phyloP scores from a whole-genome alignment of 257 asterid genomes.

The Striga asiatica region DNA sequence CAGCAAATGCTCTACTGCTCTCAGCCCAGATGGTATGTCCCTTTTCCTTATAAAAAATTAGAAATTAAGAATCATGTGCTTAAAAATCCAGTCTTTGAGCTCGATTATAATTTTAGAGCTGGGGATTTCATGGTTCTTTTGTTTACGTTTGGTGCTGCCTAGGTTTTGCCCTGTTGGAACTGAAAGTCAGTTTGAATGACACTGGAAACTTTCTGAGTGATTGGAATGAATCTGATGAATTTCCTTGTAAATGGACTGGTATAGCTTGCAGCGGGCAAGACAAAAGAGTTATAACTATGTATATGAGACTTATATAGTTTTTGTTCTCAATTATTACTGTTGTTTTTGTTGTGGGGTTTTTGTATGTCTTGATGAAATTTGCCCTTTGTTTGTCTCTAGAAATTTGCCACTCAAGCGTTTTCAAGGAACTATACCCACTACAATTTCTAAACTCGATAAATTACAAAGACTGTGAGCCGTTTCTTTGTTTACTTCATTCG shows the following conservation, averaged over 20 bases:
- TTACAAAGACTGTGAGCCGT: constrained; percentile 84
- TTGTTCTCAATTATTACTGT: neutral
- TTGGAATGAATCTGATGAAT: constrained; percentile 65
- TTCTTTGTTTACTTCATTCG: neutral
- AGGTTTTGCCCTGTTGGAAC: constrained; percentile 78
- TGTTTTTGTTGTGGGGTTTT: neutral
- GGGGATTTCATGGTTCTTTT: neutral
- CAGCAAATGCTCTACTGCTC: constrained; percentile 39
- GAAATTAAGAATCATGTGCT: too few species aligned
- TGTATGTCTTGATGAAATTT: neutral
- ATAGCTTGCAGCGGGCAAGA: constrained; percentile 64
- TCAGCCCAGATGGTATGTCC: constrained; percentile 77
- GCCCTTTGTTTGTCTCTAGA: constrained; percentile 34
- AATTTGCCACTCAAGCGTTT: constrained; percentile 81
- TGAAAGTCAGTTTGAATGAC: constrained; percentile 68
- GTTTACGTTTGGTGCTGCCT: neutral
- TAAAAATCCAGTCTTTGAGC: constrained; percentile 14
- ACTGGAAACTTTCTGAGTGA: constrained; percentile 51
- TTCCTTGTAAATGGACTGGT: constrained; percentile 89
- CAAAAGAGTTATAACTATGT: constrained; percentile 40
- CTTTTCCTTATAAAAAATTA: neutral
- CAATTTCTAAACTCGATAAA: constrained; percentile 59
- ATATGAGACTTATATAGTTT: too few species aligned
- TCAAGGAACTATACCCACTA: constrained; percentile 77
- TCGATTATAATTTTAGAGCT: neutral